Evolutionary conservation across 345 rosid genomes (phyloP), one percentile per base, ranked within the genome.

Genomic region (Fremontodendron californicum): DNA sequence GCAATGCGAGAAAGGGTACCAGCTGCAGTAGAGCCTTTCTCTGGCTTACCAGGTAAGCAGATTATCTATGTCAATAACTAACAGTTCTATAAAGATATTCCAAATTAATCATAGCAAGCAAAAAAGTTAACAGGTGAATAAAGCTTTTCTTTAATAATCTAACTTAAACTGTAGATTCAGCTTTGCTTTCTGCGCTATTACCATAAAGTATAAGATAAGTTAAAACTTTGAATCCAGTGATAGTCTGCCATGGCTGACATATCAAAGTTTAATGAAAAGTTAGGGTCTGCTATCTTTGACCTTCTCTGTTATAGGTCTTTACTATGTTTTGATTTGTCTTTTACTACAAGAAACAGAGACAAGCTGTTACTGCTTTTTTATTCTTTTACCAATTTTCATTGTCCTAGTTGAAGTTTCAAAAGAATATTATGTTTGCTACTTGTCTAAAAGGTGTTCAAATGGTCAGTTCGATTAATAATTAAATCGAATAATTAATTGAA

Each of bases 31-130:
- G 75, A 83, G 93, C 99, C 75, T 51, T 92, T 76, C 89, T 95
- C 65, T 95, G 99, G 99, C 99, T 95, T 65, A 88, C 97, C 78
- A 92, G 98, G 99, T 93, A 79, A 43, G 18, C 60, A 31, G 25
- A n/a, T 54, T 54, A 54, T n/a, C 8, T 21, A 2, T 51, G 9
- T 33, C 1, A 33, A 33, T n/a, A 67, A 23, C 6, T 42, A 12
- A 8, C 21, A 29, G 1, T 64, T 31, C 1, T 12, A 9, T 64
- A 64, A 35, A 67, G 7, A n/a, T 43, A 40, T 43, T 45, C 73
- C 52, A 15, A 2, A 25, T 45, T 15, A 68, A 23, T 18, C 49
- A n/a, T 40, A 4, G 29, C 12, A 4, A n/a, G 15, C 2, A 2
- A 33, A 33, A 62, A 29, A 21, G 2, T 35, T 31, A 7, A 2